phyloP scores from a whole-genome alignment of 495 filamentous ascomycete species.

The Penicillium herquei region DNA sequence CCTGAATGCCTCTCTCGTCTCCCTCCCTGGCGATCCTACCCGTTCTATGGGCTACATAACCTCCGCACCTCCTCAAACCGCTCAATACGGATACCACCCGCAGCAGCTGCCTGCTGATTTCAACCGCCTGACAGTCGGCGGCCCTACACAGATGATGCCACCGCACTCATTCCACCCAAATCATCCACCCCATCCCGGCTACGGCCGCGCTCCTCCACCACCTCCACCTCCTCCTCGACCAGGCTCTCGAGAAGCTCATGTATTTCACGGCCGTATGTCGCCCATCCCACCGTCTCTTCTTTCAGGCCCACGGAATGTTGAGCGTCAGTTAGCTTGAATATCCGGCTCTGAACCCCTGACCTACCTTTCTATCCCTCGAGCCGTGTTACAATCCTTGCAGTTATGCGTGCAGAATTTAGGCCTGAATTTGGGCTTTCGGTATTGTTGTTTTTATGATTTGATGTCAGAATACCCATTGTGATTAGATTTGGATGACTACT shows the following conservation, averaged over 20 bases:
- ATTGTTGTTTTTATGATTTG: constrained; percentile 1
- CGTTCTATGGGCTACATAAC: constrained; percentile 25
- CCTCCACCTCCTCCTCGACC: constrained; percentile 23
- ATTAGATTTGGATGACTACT: background rate
- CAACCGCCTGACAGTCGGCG: constrained; percentile 18
- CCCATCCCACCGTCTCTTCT: constrained; percentile 34
- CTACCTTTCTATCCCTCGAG: background rate
- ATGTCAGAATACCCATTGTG: background rate
- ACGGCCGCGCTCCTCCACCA: constrained; percentile 15
- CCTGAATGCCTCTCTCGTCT: constrained; percentile 49
- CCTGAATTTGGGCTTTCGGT: background rate
- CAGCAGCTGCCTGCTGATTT: constrained; percentile 40
- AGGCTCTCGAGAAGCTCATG: constrained; percentile 19
- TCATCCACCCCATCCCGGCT: constrained; percentile 15
- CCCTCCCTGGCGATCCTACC: constrained; percentile 36
- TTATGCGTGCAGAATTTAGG: background rate
- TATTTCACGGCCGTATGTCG: constrained; percentile 18
- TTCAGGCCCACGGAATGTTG: constrained; percentile 37
- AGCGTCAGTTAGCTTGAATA: constrained; percentile 40
- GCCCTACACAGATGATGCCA: constrained; percentile 4
- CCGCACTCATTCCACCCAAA: constrained; percentile 15
- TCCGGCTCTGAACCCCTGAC: background rate
- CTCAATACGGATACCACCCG: constrained; percentile 21
- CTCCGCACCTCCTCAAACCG: constrained; percentile 8
- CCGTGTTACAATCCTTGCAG: no score